phyloP scores from a whole-genome alignment of 2,329 filamentous ascomycete genomes.

The Aureobasidium leucospermi region DNA sequence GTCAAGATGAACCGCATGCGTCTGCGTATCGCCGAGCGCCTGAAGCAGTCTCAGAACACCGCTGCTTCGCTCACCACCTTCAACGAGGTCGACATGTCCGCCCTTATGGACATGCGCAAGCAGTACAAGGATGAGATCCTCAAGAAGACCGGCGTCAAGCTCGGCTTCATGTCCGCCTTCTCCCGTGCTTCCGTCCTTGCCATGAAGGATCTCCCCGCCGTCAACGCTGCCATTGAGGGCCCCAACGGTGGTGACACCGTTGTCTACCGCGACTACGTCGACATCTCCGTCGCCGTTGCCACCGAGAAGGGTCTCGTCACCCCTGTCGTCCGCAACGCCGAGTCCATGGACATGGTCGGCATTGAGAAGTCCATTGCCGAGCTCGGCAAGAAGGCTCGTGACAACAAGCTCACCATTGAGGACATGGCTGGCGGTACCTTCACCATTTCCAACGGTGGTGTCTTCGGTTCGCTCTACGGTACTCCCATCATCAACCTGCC shows the following conservation, averaged over 20 bases:
- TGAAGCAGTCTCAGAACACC: constrained; percentile 99
- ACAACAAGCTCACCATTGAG: constrained; percentile 95
- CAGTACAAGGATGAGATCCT: constrained; percentile 93
- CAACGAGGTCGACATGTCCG: constrained; percentile 99
- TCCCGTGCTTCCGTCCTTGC: constrained; percentile 82
- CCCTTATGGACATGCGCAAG: constrained; percentile 93
- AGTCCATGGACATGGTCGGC: constrained; percentile 75
- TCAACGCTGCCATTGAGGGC: constrained; percentile 96
- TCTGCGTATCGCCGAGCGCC: constrained; percentile 87
- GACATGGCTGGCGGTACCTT: constrained; percentile 99
- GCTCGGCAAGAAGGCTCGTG: constrained; percentile 93
- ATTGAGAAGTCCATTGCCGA: constrained; percentile 91
- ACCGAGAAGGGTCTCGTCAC: constrained; percentile 97
- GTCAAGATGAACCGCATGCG: constrained; percentile 99
- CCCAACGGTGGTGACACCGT: constrained; percentile 94
- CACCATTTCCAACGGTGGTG: constrained; percentile 93
- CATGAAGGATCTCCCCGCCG: constrained; percentile 87
- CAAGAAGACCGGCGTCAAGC: constrained; percentile 94
- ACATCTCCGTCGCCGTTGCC: constrained; percentile 93
- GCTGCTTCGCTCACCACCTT: constrained; percentile 95
- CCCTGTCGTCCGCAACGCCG: constrained; percentile 88
- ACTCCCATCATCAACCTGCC: constrained; percentile 98
- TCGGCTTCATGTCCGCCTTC: constrained; percentile 99
- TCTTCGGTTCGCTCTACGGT: constrained; percentile 95
- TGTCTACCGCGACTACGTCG: constrained; percentile 96